Evolutionary conservation across 2,329 filamentous ascomycete species (phyloP).

Genomic region (Cercospora beticola): DNA sequence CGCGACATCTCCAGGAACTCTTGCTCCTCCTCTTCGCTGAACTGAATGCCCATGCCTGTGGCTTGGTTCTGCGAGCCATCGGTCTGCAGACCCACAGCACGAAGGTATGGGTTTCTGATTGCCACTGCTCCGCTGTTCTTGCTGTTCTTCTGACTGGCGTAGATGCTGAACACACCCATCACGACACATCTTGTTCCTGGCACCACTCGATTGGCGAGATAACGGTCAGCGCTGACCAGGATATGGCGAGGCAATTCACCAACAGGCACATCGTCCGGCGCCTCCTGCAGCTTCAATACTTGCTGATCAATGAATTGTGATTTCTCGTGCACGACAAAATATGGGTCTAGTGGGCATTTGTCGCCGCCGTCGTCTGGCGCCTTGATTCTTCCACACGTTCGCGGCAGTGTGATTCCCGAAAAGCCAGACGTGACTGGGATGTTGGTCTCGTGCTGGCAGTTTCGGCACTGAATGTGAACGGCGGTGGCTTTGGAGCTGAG

Average conservation of each 20-base stretch:
- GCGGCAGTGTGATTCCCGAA: conserved; percentile 78
- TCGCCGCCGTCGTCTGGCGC: conserved; percentile 59
- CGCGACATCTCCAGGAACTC: conserved; percentile 91
- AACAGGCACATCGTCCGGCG: conserved; percentile 94
- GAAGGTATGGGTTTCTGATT: conserved; percentile 90
- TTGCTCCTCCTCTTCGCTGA: conserved; percentile 94
- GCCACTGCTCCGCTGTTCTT: conserved; percentile 84
- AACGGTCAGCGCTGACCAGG: conserved; percentile 91
- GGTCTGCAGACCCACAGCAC: conserved; percentile 87
- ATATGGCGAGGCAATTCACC: conserved; percentile 94
- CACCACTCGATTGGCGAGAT: conserved; percentile 91
- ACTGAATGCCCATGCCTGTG: conserved; percentile 66
- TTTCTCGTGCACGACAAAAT: conserved; percentile 92
- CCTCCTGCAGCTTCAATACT: conserved; percentile 95
- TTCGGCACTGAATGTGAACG: conserved; percentile 83
- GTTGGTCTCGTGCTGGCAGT: conserved; percentile 70
- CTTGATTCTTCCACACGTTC: conserved; percentile 66
- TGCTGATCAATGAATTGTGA: conserved; percentile 96
- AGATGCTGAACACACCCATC: conserved; percentile 97
- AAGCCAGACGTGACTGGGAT: conserved; percentile 82
- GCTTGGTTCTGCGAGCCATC: conserved; percentile 88
- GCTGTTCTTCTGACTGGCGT: conserved; percentile 78
- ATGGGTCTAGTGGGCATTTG: conserved; percentile 88
- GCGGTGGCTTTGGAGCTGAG: conserved; percentile 93
- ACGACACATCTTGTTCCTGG: conserved; percentile 92